A percentile compares a stretch with the other conserved stretches of the same genome.
Evolutionary conservation across 176 grass and related monocot species (phyloP).

Genomic region (Raddia distichophylla): DNA sequence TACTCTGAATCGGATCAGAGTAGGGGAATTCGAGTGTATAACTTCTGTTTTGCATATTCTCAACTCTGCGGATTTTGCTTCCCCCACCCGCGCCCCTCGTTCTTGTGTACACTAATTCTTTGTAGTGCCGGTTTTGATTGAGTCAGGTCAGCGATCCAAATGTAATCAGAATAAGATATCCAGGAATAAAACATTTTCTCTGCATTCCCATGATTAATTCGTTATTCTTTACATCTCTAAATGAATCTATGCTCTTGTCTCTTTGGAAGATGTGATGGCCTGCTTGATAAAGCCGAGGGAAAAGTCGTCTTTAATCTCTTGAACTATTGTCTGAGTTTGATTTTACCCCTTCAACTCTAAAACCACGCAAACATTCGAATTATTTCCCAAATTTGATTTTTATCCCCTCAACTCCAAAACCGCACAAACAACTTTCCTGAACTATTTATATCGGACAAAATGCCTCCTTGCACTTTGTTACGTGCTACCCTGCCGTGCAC

Average conservation of each 20-base stretch:
- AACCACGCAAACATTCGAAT: too few species aligned
- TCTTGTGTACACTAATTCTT: slow-evolving; percentile 59
- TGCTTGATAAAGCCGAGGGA: background rate
- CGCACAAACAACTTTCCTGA: too few species aligned
- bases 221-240: background rate
- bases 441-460: too few species aligned
- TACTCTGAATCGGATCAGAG: slow-evolving; percentile 12
- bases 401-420: too few species aligned
- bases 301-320: too few species aligned
- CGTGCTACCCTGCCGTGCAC: too few species aligned
- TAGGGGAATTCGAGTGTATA: slow-evolving; percentile 35
- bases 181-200: slow-evolving; percentile 35
- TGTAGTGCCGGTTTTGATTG: slow-evolving; percentile 37
- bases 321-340: too few species aligned
- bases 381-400: too few species aligned
- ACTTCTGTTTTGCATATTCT: slow-evolving; percentile 42
- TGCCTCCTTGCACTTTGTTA: too few species aligned
- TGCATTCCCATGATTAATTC: background rate
- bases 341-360: too few species aligned
- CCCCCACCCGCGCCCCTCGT: slow-evolving; percentile 9
- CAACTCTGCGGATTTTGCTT: slow-evolving; percentile 34
- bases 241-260: background rate
- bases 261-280: background rate
- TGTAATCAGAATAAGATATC: slow-evolving; percentile 41
- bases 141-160: slow-evolving; percentile 27